phyloP scores from a whole-genome alignment of 768 basidiomycete genomes.

The Daedaleopsis sinensis region DNA sequence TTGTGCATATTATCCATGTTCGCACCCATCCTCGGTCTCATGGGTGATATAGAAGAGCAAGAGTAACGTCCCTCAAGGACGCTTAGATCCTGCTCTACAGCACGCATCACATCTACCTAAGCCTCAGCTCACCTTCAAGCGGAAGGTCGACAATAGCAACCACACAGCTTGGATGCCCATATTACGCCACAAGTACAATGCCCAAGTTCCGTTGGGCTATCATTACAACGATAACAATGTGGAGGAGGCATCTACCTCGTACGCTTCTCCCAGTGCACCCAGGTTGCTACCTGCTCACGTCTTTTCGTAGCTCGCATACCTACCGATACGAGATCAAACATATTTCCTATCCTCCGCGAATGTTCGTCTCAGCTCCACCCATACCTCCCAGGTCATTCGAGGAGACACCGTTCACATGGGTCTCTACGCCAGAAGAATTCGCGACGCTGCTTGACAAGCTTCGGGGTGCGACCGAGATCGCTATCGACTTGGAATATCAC shows the following conservation, averaged over 20 bases:
- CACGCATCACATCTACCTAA: slow-evolving; percentile 79
- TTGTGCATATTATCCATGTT: neutral
- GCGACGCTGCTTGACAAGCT: slow-evolving; percentile 68
- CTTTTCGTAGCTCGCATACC: slow-evolving; percentile 52
- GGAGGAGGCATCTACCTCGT: slow-evolving; percentile 33
- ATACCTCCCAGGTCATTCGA: slow-evolving; percentile 61
- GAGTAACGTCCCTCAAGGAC: slow-evolving; percentile 40
- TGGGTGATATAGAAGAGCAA: slow-evolving; percentile 32
- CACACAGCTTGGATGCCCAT: slow-evolving; percentile 65
- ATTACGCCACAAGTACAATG: slow-evolving; percentile 79
- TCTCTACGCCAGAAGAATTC: slow-evolving; percentile 61
- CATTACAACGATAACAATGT: slow-evolving; percentile 41
- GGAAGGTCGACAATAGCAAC: slow-evolving; percentile 58
- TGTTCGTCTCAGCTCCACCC: slow-evolving; percentile 59
- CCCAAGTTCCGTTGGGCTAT: slow-evolving; percentile 81
- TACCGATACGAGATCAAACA: slow-evolving; percentile 87
- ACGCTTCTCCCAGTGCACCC: slow-evolving; percentile 19
- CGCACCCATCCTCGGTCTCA: neutral
- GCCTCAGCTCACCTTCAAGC: slow-evolving; percentile 78
- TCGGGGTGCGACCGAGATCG: slow-evolving; percentile 72
- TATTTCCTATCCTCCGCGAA: slow-evolving; percentile 66
- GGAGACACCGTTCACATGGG: slow-evolving; percentile 69
- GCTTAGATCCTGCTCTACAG: slow-evolving; percentile 62
- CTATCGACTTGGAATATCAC: slow-evolving; percentile 95
- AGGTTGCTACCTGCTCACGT: neutral